phyloP scores from a whole-genome alignment of 163 green algal genomes.

The Scenedesmus sp. region DNA sequence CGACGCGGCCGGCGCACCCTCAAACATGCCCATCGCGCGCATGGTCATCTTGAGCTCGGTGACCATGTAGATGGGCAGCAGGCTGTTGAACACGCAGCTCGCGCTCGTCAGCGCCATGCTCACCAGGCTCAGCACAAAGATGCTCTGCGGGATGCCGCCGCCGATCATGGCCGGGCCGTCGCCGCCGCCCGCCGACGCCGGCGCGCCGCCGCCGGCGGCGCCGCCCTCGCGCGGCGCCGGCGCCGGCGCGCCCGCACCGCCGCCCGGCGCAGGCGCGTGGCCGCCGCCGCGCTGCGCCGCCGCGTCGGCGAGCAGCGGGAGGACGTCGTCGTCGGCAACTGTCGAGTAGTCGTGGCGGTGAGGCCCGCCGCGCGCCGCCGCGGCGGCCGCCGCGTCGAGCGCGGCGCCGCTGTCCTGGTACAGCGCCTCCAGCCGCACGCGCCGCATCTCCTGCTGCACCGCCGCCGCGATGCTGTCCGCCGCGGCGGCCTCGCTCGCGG shows the following conservation, averaged over 20 bases:
- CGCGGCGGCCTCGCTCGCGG: neutral
- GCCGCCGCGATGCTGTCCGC: slow-evolving; percentile 13
- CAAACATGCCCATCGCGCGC: slow-evolving; percentile 69
- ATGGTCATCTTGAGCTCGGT: slow-evolving; percentile 72
- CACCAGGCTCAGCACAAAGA: slow-evolving; percentile 59
- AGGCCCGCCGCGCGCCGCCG: neutral
- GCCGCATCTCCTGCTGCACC: slow-evolving; percentile 10
- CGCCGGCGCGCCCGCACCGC: neutral
- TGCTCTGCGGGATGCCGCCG: slow-evolving; percentile 50
- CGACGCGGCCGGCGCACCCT: slow-evolving; percentile 49
- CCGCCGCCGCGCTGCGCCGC: slow-evolving; percentile 16
- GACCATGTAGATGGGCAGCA: slow-evolving; percentile 68
- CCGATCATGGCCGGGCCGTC: slow-evolving; percentile 6
- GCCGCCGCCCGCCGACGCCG: slow-evolving; percentile 8
- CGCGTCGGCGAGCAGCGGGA: slow-evolving; percentile 30
- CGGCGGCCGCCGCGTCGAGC: neutral
- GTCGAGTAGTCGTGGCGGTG: slow-evolving; percentile 1
- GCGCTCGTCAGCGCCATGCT: slow-evolving; percentile 53
- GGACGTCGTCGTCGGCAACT: slow-evolving; percentile 22
- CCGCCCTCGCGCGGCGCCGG: slow-evolving; percentile 6
- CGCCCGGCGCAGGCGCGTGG: slow-evolving; percentile 6
- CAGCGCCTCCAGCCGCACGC: slow-evolving; percentile 19
- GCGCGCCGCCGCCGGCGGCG: neutral
- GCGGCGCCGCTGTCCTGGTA: slow-evolving; percentile 20
- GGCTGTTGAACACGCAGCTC: slow-evolving; percentile 64